Conservation (phyloP, 768 basidiomycete genomes). For the Glaciozyma antarctica region DNA sequence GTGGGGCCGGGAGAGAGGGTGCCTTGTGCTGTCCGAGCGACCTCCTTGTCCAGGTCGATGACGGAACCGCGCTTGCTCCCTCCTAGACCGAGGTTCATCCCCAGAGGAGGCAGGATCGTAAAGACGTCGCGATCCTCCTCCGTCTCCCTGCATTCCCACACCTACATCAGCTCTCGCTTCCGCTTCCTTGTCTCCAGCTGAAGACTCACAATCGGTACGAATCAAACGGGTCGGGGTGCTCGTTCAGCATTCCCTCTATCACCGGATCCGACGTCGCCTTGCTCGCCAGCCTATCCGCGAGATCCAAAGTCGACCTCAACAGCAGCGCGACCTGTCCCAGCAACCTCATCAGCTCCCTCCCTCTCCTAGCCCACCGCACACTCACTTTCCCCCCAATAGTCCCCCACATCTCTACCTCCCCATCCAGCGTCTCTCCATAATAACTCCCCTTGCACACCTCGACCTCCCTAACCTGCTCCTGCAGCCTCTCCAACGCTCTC, state of each 20-base stretch:
- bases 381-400: constrained; percentile 26
- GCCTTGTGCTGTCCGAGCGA: not conserved
- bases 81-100: constrained; percentile 19
- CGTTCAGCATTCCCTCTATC: constrained; percentile 28
- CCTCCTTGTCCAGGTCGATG: not conserved
- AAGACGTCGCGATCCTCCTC: constrained; percentile 27
- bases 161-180: no score
- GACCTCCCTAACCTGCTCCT: constrained; percentile 31
- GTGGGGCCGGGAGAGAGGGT: not conserved
- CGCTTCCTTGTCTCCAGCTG: no score
- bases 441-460: constrained; percentile 30
- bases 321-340: constrained; percentile 18
- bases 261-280: constrained; percentile 29
- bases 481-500: constrained; percentile 24
- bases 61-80: not conserved
- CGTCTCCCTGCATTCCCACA: constrained; percentile 10
- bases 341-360: not conserved
- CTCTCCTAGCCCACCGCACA: not conserved
- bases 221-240: constrained; percentile 31
- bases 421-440: constrained; percentile 21
- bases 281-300: constrained; percentile 29
- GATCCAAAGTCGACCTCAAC: constrained; percentile 27
- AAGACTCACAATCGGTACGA: constrained; percentile 8
- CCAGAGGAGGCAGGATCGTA: constrained; percentile 25
- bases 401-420: constrained; percentile 28